Evolutionary conservation across 306 rosid genomes (phyloP), one percentile per base, ranked within the genome.

Genomic region (Begonia peltatifolia): DNA sequence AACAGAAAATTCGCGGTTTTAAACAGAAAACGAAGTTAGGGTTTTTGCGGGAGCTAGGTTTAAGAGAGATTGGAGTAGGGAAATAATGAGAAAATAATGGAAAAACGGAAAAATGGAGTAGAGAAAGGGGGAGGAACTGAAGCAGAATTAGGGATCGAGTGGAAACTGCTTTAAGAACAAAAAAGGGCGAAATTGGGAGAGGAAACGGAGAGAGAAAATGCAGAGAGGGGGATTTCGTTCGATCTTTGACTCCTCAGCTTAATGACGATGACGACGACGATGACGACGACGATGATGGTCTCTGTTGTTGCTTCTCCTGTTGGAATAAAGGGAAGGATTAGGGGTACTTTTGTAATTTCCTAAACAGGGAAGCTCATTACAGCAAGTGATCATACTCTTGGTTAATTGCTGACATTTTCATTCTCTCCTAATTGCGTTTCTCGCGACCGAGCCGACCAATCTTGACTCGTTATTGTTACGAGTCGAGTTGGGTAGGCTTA

Each of bases 201-300:
- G 49, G 64, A 9, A 41, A 7, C 42, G 46, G 56, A 65, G 66
- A 41, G 11, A 59, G 61, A 48, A 38, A 43, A 52, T 48, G 25
- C 6, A 43, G 42, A 61, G 57, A 48, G 48, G 65, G 57, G 54
- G 60, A 76, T 59, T 57, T 44, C 4, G 48, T 10, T 54, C 54
- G 68, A 56, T 58, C 66, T 85, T 87, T 84, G 88, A 84, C 88
- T 79, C 74, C 66, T 52, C 43, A 72, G 62, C 57, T 53, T 64
- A 55, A 53, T 47, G 74, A 63, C 54, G 77, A 62, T 63, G 89
- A 67, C 59, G 94, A 79, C 22, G 85, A 77, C 46, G 81, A 82
- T 42, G 71, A 63, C 47, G 75, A 79, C 22, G 86, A 77, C 46
- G 82, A 82, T 65, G 66, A 62, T 42, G 82, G 65, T 42, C 47